phyloP scores from a whole-genome alignment of 768 basidiomycete species.

The Mycena alexandri region DNA sequence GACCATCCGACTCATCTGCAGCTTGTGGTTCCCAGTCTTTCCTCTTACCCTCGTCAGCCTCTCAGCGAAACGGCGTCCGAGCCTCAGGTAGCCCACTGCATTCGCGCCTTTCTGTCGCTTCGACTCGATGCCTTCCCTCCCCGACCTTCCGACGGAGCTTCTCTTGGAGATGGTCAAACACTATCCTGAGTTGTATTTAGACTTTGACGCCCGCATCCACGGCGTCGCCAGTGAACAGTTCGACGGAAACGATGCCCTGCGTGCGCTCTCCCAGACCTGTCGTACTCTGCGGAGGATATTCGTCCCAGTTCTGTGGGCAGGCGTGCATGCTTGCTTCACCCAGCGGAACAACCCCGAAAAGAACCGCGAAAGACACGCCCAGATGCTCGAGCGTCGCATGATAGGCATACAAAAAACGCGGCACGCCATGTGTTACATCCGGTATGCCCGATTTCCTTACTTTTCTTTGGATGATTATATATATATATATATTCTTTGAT shows the following conservation, averaged over 20 bases:
- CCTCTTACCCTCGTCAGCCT: too few relatives aligned
- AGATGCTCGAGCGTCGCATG: slow-evolving; percentile 30
- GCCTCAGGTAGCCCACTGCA: too few relatives aligned
- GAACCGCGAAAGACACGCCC: slow-evolving; percentile 5
- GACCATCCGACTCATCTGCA: too few relatives aligned
- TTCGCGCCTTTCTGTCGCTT: too few relatives aligned
- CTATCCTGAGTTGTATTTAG: slow-evolving; percentile 5
- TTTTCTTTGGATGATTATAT: too few relatives aligned
- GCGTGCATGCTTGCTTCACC: slow-evolving; percentile 11
- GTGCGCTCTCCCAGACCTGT: slow-evolving; percentile 25
- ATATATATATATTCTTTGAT: too few relatives aligned
- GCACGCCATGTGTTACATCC: slow-evolving; percentile 9
- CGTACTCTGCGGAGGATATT: slow-evolving; percentile 12
- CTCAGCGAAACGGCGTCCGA: too few relatives aligned
- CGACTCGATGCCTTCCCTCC: slow-evolving; percentile 27
- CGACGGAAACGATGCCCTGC: slow-evolving; percentile 15
- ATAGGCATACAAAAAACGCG: slow-evolving; percentile 19
- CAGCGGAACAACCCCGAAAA: neutral
- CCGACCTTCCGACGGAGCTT: slow-evolving; percentile 27
- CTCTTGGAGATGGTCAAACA: slow-evolving; percentile 20
- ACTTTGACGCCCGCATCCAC: neutral
- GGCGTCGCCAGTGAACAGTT: neutral
- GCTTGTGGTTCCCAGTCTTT: too few relatives aligned
- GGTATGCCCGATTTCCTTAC: neutral
- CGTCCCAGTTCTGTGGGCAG: slow-evolving; percentile 18